Evolutionary conservation across 129 eudicot species (phyloP), one percentile per base, ranked within the genome.

Genomic region (Sambucus nigra): DNA sequence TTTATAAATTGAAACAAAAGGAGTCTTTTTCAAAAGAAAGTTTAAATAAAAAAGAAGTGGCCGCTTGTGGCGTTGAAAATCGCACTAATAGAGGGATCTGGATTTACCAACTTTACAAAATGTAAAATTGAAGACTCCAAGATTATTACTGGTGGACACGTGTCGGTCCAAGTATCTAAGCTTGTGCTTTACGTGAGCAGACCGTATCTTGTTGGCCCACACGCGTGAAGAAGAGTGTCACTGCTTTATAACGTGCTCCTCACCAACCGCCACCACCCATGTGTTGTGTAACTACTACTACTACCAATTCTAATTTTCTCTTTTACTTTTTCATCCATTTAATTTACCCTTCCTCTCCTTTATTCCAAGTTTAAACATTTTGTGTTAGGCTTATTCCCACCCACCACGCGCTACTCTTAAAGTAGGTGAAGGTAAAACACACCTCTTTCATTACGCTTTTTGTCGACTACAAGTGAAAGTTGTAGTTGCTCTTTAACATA

Each of bases 111-210:
- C n/a, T n/a, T n/a, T n/a, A n/a, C n/a, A n/a, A n/a, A n/a, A n/a
- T n/a, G n/a, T n/a, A n/a, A n/a, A n/a, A n/a, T n/a, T n/a, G n/a
- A n/a, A n/a, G n/a, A n/a, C n/a, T n/a, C n/a, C n/a, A n/a, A n/a
- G n/a, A n/a, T n/a, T n/a, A n/a, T n/a, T n/a, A n/a, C n/a, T n/a
- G n/a, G n/a, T n/a, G n/a, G n/a, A n/a, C n/a, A n/a, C n/a, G n/a
- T n/a, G n/a, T n/a, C n/a, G n/a, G n/a, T n/a, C n/a, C n/a, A n/a
- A n/a, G n/a, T n/a, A n/a, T n/a, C n/a, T n/a, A n/a, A 58, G 69
- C 75, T 64, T 62, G 69, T 55, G 63, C 20, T 49, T 69, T 57
- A 69, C 75, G 69, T 45, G 58, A 60, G 68, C 74, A 60, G 63
- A 61, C 68, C 68, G 62, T 53, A 61, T 60, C 74, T 61, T 31